Evolutionary conservation across 1,139 yeast genomes (phyloP).

Genomic region (Suhomyces bribrorum): DNA sequence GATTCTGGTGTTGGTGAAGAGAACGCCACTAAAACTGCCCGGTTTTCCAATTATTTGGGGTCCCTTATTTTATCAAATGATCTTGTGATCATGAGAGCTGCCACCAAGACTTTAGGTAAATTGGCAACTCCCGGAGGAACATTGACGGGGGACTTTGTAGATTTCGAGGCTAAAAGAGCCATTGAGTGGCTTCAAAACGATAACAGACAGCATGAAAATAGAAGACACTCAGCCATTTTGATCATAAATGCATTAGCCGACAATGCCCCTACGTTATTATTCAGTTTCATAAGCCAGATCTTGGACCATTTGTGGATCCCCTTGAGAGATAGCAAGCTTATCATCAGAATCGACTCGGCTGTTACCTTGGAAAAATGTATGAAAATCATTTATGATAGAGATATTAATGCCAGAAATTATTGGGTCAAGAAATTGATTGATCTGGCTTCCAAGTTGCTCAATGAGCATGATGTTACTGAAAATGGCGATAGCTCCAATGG

Average conservation of each 20-base stretch:
- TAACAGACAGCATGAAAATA: slow-evolving; percentile 72
- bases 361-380: slow-evolving; percentile 76
- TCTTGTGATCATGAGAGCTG: slow-evolving; percentile 79
- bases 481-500: slow-evolving; percentile 10
- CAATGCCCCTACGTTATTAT: slow-evolving; percentile 82
- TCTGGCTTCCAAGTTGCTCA: slow-evolving; percentile 48
- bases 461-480: slow-evolving; percentile 21
- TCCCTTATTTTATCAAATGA: slow-evolving; percentile 82
- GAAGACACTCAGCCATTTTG: slow-evolving; percentile 89
- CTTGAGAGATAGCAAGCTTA: slow-evolving; percentile 71
- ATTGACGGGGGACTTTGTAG: slow-evolving; percentile 88
- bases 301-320: slow-evolving; percentile 88
- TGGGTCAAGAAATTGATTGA: slow-evolving; percentile 77
- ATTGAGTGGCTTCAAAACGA: slow-evolving; percentile 85
- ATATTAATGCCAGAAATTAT: slow-evolving; percentile 63
- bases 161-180: slow-evolving; percentile 85
- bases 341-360: slow-evolving; percentile 83
- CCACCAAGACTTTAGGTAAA: slow-evolving; percentile 84
- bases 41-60: slow-evolving; percentile 85
- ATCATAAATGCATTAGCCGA: slow-evolving; percentile 82
- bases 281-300: slow-evolving; percentile 75
- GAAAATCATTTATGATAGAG: slow-evolving; percentile 76
- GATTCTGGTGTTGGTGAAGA: slow-evolving; percentile 69
- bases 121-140: slow-evolving; percentile 89
- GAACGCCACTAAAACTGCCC: slow-evolving; percentile 83